Base-by-base conservation (phyloP, 352 stramenopile genomes). In the Phytophthora colocasiae region DNA sequence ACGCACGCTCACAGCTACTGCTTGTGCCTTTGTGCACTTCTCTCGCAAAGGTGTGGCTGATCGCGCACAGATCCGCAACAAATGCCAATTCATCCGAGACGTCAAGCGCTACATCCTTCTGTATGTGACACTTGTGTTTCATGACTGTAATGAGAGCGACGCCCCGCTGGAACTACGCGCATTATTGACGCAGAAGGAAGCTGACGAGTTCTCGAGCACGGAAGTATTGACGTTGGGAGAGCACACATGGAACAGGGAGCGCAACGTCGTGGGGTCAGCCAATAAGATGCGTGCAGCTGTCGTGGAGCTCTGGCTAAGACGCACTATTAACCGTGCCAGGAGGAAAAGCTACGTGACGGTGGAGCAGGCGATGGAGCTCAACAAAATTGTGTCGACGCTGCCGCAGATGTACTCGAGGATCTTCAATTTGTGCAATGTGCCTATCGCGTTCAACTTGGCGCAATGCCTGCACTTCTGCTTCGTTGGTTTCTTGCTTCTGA, bases 61-160 rank as follows among this genome's bases (percentile, higher is more conserved):
- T 36, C 53, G 55, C 58, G 49, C 58, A 11, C 68, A 81, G 56
- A 74, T 75, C 49, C 65, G 63, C 38, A 77, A 69, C 60, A 86
- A 86, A 55, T 77, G 68, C n/a, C 69, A 83, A 50, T 81, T 87
- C 39, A 71, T 91, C 46, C 66, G 69, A 19, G 78, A 89, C 58
- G 64, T 91, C 14, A 85, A 87, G 66, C 77, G 82, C n/a, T 80
- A 85, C 41, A 68, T 83, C 52, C 45, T 91, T 38, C 60, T 81
- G 24, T 89, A 89, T 27, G 63, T 85, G 17, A 80, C 71, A 41
- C 65, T 91, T 3, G 71, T 83, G 11, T 81, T 91, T 39, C 73
- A 91, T 15, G 82, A 91, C 58, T 89, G 82, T 31, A 74, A 80
- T 41, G 56, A 65, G 53, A 75, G 64, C 36, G 72, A 85, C 39